Base-by-base conservation (phyloP, 1,284 basidiomycete species). In the Amylostereum chailletii region DNA sequence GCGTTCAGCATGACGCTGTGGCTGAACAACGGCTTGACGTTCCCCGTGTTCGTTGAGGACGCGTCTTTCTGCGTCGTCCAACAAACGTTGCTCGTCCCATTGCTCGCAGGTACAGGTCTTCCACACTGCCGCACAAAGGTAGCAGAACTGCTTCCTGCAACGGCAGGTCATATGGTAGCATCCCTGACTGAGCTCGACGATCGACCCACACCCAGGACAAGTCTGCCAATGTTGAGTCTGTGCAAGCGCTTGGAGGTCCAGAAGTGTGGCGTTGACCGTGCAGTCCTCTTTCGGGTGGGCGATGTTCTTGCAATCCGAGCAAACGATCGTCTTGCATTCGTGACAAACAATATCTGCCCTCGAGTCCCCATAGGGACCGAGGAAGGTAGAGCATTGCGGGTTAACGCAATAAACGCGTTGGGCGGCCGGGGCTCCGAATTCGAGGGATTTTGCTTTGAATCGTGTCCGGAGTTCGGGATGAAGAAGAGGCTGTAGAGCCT, bases 151-250 rank as follows among this genome's bases (percentile, higher is more conserved):
- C n/a, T 69, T 65, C 46, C 60, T 59, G 56, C 72, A 74, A 29
- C 66, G 59, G 53, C 72, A 75, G 2, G 71, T 74, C 69, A 74
- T 74, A 54, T 75, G 72, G 54, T 61, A 70, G 52, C 72, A 74
- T 0, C 72, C 73, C 5, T 60, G 40, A 34, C 63, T 55, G 36
- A 71, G 69, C 54, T 74, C 72, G 51, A 74, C 65, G 55, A 74
- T 60, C 42, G 65, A 61, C 26, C 61, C 59, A 56, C 73, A 74
- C 1, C 65, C 65, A 1, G 72, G 70, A 52, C 72, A 74, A 31
- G 70, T 66, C 19, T 65, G 60, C 72, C 72, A 75, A 5, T 58
- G 39, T n/a, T 60, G 57, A 8, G 63, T 60, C 29, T 71, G 62
- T 3, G 53, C 60, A 42, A 71, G 63, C 8, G 70, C 62, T 3